Base-by-base conservation (phyloP, 202 grass and related monocot species). In the Tripidium arundinaceum region DNA sequence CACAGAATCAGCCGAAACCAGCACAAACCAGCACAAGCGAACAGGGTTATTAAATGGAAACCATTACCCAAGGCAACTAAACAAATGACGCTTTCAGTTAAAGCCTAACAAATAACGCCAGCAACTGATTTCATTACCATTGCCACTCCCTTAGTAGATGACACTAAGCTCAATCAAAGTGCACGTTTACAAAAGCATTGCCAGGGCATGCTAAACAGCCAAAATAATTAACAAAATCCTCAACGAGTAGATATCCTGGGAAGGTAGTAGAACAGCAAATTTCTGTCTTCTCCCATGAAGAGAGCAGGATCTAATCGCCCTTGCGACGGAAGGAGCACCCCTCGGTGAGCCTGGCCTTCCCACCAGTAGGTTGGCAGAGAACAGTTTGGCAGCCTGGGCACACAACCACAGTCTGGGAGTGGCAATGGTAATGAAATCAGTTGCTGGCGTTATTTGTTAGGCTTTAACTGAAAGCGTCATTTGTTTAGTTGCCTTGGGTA, bases 301-400 rank as follows among this genome's bases (percentile, higher is more conserved):
- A 38, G 6, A 60, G 15, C 42, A n/a, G 42, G 0, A 5, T 60
- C 81, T 75, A 88, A 38, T 88, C 89, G 0, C 63, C 57, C 89
- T 91, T 91, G 49, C 86, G 82, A 8, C 86, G 79, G 74, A 91
- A 91, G 26, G 89, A 91, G 83, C 86, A 88, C 41, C 89, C 86
- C 79, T 88, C 86, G 0, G 89, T 91, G 43, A 91, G 89, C 38
- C 89, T 84, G 33, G 86, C 89, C 60, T 87, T 84, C 3, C 89
- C 89, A 21, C 85, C 86, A 9, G 89, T 91, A 3, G 85, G 89
- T 65, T 91, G 85, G 82, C 89, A 91, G 8, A 91, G 73, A 14
- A 91, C 85, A 7, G 85, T 81, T 37, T 83, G 85, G 61, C 86
- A 88, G 67, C 83, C 83, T 2, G 85, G 77, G 14, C 89, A 88